These are phyloP conservation scores for Rhynchosporium secalis DNA, from an alignment of 2,329 filamentous ascomycete genomes.

Conservation along the genomic window DNA sequence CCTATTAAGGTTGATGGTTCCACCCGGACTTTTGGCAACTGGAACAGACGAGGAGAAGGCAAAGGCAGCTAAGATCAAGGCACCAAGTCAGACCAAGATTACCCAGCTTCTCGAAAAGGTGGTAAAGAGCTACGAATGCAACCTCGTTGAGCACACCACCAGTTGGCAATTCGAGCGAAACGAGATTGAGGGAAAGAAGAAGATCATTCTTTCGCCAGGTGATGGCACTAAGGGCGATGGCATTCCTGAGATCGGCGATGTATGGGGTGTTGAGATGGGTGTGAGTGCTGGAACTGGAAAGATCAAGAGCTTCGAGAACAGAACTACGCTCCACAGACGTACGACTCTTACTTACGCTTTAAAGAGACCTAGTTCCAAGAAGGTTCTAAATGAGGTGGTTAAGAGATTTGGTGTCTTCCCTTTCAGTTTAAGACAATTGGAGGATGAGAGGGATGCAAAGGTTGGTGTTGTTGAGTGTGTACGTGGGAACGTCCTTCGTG, in stretches of 20 bases:
- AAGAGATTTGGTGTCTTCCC: constrained; percentile 98
- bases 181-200: constrained; percentile 93
- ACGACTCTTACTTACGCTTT: constrained; percentile 89
- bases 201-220: constrained; percentile 87
- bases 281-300: constrained; percentile 90
- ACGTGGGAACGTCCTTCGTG: constrained; percentile 84
- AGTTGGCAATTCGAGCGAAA: constrained; percentile 96
- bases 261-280: constrained; percentile 97
- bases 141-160: constrained; percentile 94
- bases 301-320: constrained; percentile 86
- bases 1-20: constrained; percentile 85
- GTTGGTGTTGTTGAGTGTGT: constrained; percentile 97
- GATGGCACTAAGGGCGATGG: constrained; percentile 92
- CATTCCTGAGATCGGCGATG: constrained; percentile 82
- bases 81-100: constrained; percentile 83
- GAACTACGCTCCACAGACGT: constrained; percentile 88
- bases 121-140: constrained; percentile 86
- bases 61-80: constrained; percentile 80
- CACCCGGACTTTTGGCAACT: constrained; percentile 78
- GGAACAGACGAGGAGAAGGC: constrained; percentile 94
- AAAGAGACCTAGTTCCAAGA: constrained; percentile 90
- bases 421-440: constrained; percentile 94
- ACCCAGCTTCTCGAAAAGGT: constrained; percentile 87
- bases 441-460: constrained; percentile 94
- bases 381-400: constrained; percentile 89